Evolutionary conservation across 345 rosid species (phyloP).

Genomic region (Jatropha curcas): DNA sequence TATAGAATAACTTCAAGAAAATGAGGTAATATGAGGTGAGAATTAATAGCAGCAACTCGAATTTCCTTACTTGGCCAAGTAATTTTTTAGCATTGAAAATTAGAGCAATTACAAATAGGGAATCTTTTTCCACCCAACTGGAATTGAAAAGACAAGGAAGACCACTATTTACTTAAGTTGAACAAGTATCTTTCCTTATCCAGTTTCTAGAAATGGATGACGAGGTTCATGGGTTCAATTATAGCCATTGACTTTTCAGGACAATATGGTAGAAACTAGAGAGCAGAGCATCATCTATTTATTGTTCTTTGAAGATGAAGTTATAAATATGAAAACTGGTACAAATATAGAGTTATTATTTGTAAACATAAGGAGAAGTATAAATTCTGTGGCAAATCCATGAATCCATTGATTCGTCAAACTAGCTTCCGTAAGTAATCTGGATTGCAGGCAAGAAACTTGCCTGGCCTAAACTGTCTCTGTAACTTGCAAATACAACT

Average conservation of each 20-base stretch:
- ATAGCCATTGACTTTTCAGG: too few species aligned
- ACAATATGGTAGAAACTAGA: not conserved
- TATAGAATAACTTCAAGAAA: not conserved
- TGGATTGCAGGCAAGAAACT: constrained; percentile 4
- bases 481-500: constrained; percentile 26
- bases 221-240: not conserved
- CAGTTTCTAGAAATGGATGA: not conserved
- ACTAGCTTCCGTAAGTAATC: not conserved
- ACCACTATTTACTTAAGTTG: too few species aligned
- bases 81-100: too few species aligned
- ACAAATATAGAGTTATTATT: not conserved
- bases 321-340: not conserved
- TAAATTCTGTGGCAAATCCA: not conserved
- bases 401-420: not conserved
- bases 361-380: not conserved
- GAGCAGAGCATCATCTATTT: not conserved
- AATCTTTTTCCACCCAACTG: too few species aligned
- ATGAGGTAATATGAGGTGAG: not conserved
- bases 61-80: not conserved
- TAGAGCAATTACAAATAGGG: too few species aligned
- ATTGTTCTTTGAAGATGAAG: not conserved
- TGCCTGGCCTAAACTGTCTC: constrained; percentile 22
- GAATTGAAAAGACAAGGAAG: too few species aligned
- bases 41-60: not conserved
- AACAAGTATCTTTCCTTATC: not conserved